Conservation (phyloP, 2,329 filamentous ascomycete genomes). For the Ascochyta viciae-villosae region DNA sequence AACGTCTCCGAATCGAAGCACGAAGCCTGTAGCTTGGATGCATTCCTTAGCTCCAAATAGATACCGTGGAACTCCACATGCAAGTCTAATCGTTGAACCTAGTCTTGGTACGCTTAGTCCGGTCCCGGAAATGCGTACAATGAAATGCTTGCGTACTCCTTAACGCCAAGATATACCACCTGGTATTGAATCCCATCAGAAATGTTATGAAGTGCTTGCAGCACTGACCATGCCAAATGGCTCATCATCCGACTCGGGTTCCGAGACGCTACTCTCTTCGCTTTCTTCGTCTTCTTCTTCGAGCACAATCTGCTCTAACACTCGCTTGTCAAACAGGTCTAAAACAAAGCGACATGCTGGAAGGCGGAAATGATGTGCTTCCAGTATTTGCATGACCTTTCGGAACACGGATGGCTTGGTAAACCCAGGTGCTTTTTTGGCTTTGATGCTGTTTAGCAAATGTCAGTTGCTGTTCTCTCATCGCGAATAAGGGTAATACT, state of each 20-base stretch:
- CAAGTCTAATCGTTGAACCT: constrained; percentile 23
- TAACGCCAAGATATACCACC: constrained; percentile 21
- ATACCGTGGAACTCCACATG: constrained; percentile 32
- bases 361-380: constrained; percentile 87
- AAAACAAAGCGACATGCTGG: constrained; percentile 88
- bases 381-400: constrained; percentile 82
- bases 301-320: constrained; percentile 84
- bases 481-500: constrained; percentile 28
- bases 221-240: constrained; percentile 25
- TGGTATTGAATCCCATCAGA: background rate
- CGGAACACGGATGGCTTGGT: constrained; percentile 79
- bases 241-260: constrained; percentile 41
- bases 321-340: constrained; percentile 90
- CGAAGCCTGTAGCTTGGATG: constrained; percentile 3
- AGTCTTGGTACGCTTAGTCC: constrained; percentile 17
- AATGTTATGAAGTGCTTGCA: constrained; percentile 23
- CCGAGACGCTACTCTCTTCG: constrained; percentile 44
- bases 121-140: constrained; percentile 28
- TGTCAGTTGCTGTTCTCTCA: constrained; percentile 21
- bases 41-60: constrained; percentile 14
- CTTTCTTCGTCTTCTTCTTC: constrained; percentile 66
- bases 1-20: constrained; percentile 16
- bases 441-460: constrained; percentile 67
- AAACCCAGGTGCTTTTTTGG: constrained; percentile 77
- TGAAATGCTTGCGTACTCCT: constrained; percentile 27